Evolutionary conservation across 495 filamentous ascomycete species (phyloP).

Genomic region (Polyplosphaeria fusca): DNA sequence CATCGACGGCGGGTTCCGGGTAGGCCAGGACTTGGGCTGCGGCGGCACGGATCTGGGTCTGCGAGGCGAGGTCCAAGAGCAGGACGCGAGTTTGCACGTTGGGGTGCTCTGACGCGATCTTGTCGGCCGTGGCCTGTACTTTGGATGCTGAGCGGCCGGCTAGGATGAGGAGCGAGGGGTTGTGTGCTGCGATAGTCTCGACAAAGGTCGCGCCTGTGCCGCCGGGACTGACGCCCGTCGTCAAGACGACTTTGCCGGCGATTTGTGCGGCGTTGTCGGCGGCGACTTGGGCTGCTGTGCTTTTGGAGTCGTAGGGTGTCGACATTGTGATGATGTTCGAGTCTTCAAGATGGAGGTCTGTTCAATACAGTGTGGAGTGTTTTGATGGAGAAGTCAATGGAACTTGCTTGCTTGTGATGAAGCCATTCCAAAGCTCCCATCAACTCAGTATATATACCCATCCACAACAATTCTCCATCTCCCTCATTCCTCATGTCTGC

Average conservation of each 20-base stretch:
- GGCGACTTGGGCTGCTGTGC: slow-evolving; percentile 4
- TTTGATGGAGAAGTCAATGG: too few species aligned
- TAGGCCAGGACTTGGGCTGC: slow-evolving; percentile 42
- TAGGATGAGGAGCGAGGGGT: slow-evolving; percentile 51
- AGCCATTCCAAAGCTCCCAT: too few species aligned
- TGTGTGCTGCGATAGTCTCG: slow-evolving; percentile 52
- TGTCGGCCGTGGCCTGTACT: slow-evolving; percentile 38
- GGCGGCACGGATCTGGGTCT: slow-evolving; percentile 45
- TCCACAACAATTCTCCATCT: too few species aligned
- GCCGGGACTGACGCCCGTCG: slow-evolving; percentile 49
- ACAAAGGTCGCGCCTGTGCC: slow-evolving; percentile 51
- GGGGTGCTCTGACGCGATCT: not conserved
- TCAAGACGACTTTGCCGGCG: slow-evolving; percentile 28
- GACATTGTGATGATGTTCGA: slow-evolving; percentile 3
- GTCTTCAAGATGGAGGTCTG: not conserved
- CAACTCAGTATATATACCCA: too few species aligned
- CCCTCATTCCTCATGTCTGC: too few species aligned
- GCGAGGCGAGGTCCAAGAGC: slow-evolving; percentile 48
- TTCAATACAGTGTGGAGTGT: too few species aligned
- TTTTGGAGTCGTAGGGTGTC: slow-evolving; percentile 8
- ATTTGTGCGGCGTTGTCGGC: slow-evolving; percentile 16
- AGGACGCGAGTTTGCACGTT: slow-evolving; percentile 45
- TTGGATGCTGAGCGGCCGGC: slow-evolving; percentile 52
- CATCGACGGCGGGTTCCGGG: slow-evolving; percentile 31
- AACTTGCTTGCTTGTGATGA: too few species aligned